Evolutionary conservation across 73 alveolate species (phyloP).

Genomic region (Paramecium caudatum): DNA sequence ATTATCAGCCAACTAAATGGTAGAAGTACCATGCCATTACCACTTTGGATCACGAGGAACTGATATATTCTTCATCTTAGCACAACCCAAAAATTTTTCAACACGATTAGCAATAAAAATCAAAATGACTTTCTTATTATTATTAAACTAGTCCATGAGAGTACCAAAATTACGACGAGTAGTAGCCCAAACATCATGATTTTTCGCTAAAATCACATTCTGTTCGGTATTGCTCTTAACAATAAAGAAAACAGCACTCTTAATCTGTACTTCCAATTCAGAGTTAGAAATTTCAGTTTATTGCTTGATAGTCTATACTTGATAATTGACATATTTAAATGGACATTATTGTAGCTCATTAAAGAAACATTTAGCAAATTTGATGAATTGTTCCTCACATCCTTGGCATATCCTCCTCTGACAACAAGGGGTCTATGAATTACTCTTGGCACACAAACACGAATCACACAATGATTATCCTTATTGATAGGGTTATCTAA

Average conservation of each 20-base stretch:
- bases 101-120: conserved; percentile 64
- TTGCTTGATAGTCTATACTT: conserved; percentile 33
- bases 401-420: neutral
- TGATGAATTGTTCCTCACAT: conserved; percentile 57
- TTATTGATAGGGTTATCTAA: neutral
- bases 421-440: conserved; percentile 55
- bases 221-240: conserved; percentile 60
- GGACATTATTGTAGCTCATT: conserved; percentile 49
- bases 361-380: conserved; percentile 52
- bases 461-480: conserved; percentile 6
- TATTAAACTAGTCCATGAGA: neutral
- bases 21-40: conserved; percentile 43
- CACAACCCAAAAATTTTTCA: conserved; percentile 68
- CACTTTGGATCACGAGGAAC: conserved; percentile 59
- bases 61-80: conserved; percentile 38
- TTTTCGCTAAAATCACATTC: conserved; percentile 62
- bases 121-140: conserved; percentile 42
- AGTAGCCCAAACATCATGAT: conserved; percentile 63
- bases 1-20: conserved; percentile 66
- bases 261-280: conserved; percentile 32
- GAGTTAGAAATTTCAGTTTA: conserved; percentile 33
- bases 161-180: conserved; percentile 53
- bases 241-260: conserved; percentile 62
- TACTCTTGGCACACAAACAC: neutral
- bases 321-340: conserved; percentile 57